Evolutionary conservation across 768 basidiomycete genomes (phyloP), one percentile per base, ranked within the genome.

Genomic region (Suillus subluteus): DNA sequence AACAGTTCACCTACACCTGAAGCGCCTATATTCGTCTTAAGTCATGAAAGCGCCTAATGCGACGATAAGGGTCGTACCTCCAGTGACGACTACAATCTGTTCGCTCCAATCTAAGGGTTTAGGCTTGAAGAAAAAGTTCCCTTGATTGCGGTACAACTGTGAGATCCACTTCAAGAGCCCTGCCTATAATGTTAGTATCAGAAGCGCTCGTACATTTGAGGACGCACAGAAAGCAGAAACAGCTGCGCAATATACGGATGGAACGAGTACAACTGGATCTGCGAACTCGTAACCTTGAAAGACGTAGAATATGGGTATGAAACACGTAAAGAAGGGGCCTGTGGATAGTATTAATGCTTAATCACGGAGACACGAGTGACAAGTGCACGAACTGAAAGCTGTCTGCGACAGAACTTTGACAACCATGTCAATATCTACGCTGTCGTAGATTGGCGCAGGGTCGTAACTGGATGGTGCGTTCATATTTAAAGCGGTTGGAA

Each of bases 11-110:
- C 97, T 32, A 98, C 84, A 6, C 97, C 97, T 38, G 93, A 95
- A 7, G 95, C 83, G 30, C 96, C 95, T 96, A 68, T 37, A 15
- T 16, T 18, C 21, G 55, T 32, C 9, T 7, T 26, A 23, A 65
- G 46, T 37, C 11, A 21, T 44, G 23, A 16, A 58, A 63, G 2
- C 23, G n/a, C 41, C 9, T 6, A 13, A 59, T 59, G 15, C 23
- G 35, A 58, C 18, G 26, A 46, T 6, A 52, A 58, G n/a, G 55
- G n/a, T 50, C 86, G 58, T 66, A 92, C 95, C 96, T 62, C 97
- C 97, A 8, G 97, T 98, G 65, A 99, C 83, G 46, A 98, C 82
- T 6, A 98, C 89, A 64, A 97, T 87, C 78, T 98, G 94, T 56
- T 95, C 88, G 55, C 85, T 86, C 97, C 96, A 98, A 70, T 95